Evolutionary conservation across 2,329 filamentous ascomycete species (phyloP).

Genomic region (Cadophora sp.): DNA sequence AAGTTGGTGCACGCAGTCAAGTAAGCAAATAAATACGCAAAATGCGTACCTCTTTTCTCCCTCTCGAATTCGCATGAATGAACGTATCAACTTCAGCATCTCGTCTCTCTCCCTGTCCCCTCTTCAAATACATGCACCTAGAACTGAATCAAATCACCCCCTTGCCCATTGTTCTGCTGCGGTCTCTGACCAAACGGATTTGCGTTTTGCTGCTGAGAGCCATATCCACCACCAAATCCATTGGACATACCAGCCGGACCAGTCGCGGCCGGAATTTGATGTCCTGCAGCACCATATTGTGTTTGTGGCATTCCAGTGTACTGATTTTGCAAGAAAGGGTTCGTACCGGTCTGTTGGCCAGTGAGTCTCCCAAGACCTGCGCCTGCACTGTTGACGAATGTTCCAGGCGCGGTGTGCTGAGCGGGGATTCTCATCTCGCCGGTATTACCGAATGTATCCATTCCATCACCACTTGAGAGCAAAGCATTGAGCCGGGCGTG

Average conservation of each 20-base stretch:
- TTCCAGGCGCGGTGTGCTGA: slow-evolving; percentile 94
- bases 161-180: slow-evolving; percentile 50
- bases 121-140: slow-evolving; percentile 18
- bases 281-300: slow-evolving; percentile 52
- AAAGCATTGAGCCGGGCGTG: slow-evolving; percentile 84
- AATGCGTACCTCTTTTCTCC: neutral
- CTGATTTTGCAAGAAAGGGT: slow-evolving; percentile 87
- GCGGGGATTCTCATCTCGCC: slow-evolving; percentile 93
- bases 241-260: slow-evolving; percentile 61
- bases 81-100: slow-evolving; percentile 6
- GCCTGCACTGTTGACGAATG: slow-evolving; percentile 95
- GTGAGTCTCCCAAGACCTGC: slow-evolving; percentile 75
- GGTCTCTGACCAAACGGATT: slow-evolving; percentile 65
- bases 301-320: slow-evolving; percentile 77
- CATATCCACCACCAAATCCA: slow-evolving; percentile 52
- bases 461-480: slow-evolving; percentile 85
- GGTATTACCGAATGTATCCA: slow-evolving; percentile 98
- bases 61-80: slow-evolving; percentile 23
- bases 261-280: slow-evolving; percentile 60
- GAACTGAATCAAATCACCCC: slow-evolving; percentile 44
- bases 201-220: slow-evolving; percentile 41
- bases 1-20: slow-evolving; percentile 2
- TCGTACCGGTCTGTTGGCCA: slow-evolving; percentile 69
- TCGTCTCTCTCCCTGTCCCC: neutral
- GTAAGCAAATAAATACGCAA: neutral